phyloP scores from a whole-genome alignment of 805 yeast species.

The Spathaspora sp. region DNA sequence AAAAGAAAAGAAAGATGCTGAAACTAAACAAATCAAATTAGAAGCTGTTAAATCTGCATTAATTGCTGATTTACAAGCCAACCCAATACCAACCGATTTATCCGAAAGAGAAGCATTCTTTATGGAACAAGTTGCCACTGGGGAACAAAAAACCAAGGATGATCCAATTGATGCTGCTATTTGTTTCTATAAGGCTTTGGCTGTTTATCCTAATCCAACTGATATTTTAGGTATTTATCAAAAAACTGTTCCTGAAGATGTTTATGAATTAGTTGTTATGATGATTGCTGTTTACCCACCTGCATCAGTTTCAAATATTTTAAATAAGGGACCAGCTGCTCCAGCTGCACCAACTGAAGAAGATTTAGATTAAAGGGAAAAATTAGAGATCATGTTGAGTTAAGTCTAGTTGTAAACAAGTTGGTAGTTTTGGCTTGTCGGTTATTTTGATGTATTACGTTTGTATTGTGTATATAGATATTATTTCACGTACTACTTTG shows the following conservation, averaged over 20 bases:
- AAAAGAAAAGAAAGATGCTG: constrained; percentile 11
- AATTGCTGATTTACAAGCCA: constrained; percentile 56
- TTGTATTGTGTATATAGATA: background rate
- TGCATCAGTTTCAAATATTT: constrained; percentile 63
- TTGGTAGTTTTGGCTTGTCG: background rate
- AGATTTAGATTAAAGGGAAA: constrained; percentile 26
- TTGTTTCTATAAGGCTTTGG: constrained; percentile 87
- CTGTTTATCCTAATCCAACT: constrained; percentile 92
- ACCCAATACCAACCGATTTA: constrained; percentile 73
- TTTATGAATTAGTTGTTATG: constrained; percentile 79
- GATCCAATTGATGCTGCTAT: constrained; percentile 81
- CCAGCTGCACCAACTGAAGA: constrained; percentile 24
- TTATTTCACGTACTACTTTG: background rate
- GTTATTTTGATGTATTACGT: background rate
- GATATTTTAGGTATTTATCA: constrained; percentile 88
- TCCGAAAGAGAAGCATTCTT: constrained; percentile 73
- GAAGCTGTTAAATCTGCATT: constrained; percentile 60
- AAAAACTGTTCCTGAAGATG: constrained; percentile 76
- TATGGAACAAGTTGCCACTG: constrained; percentile 77
- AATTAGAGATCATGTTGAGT: background rate
- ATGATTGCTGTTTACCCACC: constrained; percentile 93
- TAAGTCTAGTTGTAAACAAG: background rate
- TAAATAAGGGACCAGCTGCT: constrained; percentile 37
- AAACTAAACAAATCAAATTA: constrained; percentile 53
- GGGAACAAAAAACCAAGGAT: constrained; percentile 71